Evolutionary conservation across 805 yeast genomes (phyloP), one percentile per base, ranked within the genome.

Genomic region (Barnettozyma siamensis): DNA sequence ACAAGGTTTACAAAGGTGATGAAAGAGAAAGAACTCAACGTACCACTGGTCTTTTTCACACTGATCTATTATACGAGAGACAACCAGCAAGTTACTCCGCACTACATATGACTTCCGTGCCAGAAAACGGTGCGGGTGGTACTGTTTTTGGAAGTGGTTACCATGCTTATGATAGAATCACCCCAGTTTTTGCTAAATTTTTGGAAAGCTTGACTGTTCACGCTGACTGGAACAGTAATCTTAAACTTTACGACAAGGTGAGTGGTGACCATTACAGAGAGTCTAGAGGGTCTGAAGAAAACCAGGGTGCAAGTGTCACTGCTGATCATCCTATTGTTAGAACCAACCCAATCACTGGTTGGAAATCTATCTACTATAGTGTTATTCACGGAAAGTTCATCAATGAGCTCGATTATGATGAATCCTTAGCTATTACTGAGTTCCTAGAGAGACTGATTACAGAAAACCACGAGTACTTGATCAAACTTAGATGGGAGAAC

Each of bases 121-220:
- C 38, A n/a, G 19, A 16, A 15, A 27, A 35, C 19, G 38, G 38
- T 12, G 38, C 38, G 27, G 38, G 38, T 35, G 38, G 38, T 8
- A 35, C 38, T 13, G 38, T 35, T 26, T 35, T 35, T 35, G 38
- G 33, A n/a, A 27, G 32, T 29, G 38, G 38, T 4, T 35, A 35
- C 18, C 33, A 35, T 35, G 38, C 38, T 18, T 29, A 28, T 19
- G 31, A 27, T 15, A 35, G 38, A 35, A 8, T 28, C 13, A 27
- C 38, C 5, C 38, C 38, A 28, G 5, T 27, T 9, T 21, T 35
- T 5, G 31, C 32, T 8, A 28, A 29, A n/a, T 27, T 35, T 15
- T 35, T 35, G 17, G 38, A 35, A 28, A 19, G 16, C 7, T 23
- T 35, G 24, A 35, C 38, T 27, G 38, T 35, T 28, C 32, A 35